Percentiles rank a stretch among this genome's conserved stretches.
Conservation (phyloP, 2,329 filamentous ascomycete species). For the Elsinoe arachidis region DNA sequence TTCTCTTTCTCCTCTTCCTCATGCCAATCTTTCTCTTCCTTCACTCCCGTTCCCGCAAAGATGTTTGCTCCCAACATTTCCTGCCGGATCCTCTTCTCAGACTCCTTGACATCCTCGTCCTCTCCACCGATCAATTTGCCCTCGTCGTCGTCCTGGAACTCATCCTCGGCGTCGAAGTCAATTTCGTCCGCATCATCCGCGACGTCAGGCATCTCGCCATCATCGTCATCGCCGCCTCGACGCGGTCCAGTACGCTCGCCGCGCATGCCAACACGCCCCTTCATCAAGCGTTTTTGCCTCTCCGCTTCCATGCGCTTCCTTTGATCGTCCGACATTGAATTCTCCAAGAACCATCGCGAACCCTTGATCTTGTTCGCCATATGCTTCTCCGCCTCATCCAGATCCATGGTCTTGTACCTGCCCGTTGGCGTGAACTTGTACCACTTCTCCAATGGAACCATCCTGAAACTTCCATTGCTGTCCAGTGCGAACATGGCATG, state of each 20-base stretch:
- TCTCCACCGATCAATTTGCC: constrained; percentile 71
- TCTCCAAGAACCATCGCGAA: constrained; percentile 70
- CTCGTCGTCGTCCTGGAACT: constrained; percentile 85
- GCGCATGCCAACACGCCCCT: constrained; percentile 38
- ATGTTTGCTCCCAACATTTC: constrained; percentile 83
- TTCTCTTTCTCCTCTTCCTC: constrained; percentile 59
- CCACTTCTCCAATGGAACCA: constrained; percentile 92
- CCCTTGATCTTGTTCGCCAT: constrained; percentile 72
- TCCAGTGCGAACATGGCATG: constrained; percentile 74
- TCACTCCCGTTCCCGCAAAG: constrained; percentile 52
- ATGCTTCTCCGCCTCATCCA: constrained; percentile 76
- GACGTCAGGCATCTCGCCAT: constrained; percentile 33
- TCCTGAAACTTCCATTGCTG: constrained; percentile 59
- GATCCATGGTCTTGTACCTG: constrained; percentile 56
- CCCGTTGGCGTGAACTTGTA: constrained; percentile 73
- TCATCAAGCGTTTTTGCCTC: constrained; percentile 45
- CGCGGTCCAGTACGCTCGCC: constrained; percentile 17
- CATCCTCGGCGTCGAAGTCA: constrained; percentile 57
- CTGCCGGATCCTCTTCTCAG: constrained; percentile 57
- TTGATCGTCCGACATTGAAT: constrained; percentile 31
- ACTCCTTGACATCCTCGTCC: constrained; percentile 59
- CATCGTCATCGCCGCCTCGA: constrained; percentile 36
- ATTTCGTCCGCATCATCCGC: constrained; percentile 56
- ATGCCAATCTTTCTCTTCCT: constrained; percentile 45
- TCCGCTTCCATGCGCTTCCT: constrained; percentile 18